phyloP scores from a whole-genome alignment of 2,329 filamentous ascomycete species.

The Madurella fahalii region DNA sequence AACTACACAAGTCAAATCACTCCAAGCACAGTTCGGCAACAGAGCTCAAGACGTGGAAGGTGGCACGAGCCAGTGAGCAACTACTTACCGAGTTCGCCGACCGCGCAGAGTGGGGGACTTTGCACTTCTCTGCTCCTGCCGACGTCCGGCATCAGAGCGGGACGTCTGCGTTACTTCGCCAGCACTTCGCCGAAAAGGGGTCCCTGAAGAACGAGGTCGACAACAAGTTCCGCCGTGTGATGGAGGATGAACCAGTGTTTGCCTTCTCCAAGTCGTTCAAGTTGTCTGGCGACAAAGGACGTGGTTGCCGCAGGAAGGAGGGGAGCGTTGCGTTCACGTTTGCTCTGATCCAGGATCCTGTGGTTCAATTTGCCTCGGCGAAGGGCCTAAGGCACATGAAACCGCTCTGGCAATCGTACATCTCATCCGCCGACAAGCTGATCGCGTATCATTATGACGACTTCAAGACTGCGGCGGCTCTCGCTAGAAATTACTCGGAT shows the following conservation, averaged over 20 bases:
- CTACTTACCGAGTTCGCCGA: slow-evolving; percentile 72
- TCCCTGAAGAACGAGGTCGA: slow-evolving; percentile 65
- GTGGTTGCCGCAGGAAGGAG: slow-evolving; percentile 29
- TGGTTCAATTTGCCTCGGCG: slow-evolving; percentile 73
- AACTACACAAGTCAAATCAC: slow-evolving; percentile 44
- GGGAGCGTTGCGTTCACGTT: slow-evolving; percentile 69
- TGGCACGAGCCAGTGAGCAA: slow-evolving; percentile 57
- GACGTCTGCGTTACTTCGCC: slow-evolving; percentile 60
- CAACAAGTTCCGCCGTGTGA: slow-evolving; percentile 61
- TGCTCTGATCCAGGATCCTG: slow-evolving; percentile 71
- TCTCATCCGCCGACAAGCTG: slow-evolving; percentile 57
- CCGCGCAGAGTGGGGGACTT: slow-evolving; percentile 76
- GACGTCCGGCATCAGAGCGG: slow-evolving; percentile 68
- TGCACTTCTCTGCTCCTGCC: slow-evolving; percentile 70
- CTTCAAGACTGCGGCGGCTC: slow-evolving; percentile 56
- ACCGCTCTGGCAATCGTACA: slow-evolving; percentile 76
- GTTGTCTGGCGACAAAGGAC: slow-evolving; percentile 33
- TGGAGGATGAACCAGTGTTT: slow-evolving; percentile 77
- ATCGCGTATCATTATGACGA: slow-evolving; percentile 74
- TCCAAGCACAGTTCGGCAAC: slow-evolving; percentile 29
- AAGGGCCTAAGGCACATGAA: slow-evolving; percentile 74
- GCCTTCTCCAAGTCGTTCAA: slow-evolving; percentile 67
- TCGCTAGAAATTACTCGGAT: slow-evolving; percentile 70
- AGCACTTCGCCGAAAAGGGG: slow-evolving; percentile 65
- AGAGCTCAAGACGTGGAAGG: slow-evolving; percentile 61